phyloP scores from a whole-genome alignment of 805 yeast genomes.

The Priceomyces melissophilus region DNA sequence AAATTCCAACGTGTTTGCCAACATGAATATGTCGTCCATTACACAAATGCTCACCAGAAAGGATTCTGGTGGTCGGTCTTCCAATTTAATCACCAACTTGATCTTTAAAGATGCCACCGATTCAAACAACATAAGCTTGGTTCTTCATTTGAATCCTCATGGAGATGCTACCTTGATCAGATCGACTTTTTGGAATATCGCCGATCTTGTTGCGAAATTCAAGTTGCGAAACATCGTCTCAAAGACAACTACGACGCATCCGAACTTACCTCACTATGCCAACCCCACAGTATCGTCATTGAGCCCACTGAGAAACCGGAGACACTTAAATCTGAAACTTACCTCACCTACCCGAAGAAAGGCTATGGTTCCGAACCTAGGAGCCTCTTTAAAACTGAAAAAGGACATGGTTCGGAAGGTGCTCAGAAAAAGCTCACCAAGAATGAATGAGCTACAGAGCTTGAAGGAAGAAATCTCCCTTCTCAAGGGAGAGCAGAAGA shows the following conservation, averaged over 20 bases:
- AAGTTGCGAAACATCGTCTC: conserved; percentile 4
- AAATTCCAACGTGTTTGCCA: conserved; percentile 22
- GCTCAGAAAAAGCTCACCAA: too few species aligned
- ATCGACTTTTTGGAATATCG: conserved; percentile 24
- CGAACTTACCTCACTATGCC: conserved; percentile 26
- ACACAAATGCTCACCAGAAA: conserved; percentile 19
- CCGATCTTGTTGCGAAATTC: conserved; percentile 18
- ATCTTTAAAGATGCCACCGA: conserved; percentile 15
- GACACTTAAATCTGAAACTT: neutral
- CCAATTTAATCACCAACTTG: conserved; percentile 24
- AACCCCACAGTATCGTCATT: conserved; percentile 28
- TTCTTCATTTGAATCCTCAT: conserved; percentile 24
- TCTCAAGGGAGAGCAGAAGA: too few species aligned
- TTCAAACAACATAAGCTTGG: conserved; percentile 13
- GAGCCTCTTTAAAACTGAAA: too few species aligned
- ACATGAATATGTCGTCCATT: conserved; percentile 24
- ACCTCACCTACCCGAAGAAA: too few species aligned
- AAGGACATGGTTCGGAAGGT: too few species aligned
- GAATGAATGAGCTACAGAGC: neutral
- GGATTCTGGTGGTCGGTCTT: conserved; percentile 16
- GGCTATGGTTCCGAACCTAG: too few species aligned
- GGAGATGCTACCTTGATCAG: conserved; percentile 23
- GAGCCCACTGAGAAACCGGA: conserved; percentile 5
- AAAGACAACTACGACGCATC: neutral
- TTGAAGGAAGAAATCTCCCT: too few species aligned